Conservation (phyloP, 2,329 filamentous ascomycete genomes). For the Diaporthe vaccinii region DNA sequence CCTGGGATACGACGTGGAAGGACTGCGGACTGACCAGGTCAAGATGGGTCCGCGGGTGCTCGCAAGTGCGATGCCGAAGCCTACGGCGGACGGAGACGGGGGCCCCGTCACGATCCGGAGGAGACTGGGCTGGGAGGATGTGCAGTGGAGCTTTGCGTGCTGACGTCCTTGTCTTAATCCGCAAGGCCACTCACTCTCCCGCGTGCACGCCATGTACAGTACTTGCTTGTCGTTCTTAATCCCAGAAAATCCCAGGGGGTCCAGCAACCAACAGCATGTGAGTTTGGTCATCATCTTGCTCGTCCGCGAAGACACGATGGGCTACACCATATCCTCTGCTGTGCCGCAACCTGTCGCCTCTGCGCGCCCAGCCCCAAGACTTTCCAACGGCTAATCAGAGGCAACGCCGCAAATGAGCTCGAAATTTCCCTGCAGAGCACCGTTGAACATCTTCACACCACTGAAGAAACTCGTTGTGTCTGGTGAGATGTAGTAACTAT, state of each 20-base stretch:
- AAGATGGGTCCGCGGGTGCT: not conserved
- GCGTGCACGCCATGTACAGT: not conserved
- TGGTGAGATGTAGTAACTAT: not conserved
- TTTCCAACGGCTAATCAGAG: not conserved
- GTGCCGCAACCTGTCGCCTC: not conserved
- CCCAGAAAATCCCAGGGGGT: not conserved
- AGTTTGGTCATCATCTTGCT: not conserved
- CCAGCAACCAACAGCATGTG: not conserved
- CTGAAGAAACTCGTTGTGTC: not conserved
- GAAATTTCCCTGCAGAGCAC: not conserved
- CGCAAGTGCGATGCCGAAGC: not conserved
- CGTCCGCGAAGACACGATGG: not conserved
- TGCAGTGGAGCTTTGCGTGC: not conserved
- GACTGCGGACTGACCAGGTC: not conserved
- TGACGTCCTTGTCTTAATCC: not conserved
- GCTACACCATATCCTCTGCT: not conserved
- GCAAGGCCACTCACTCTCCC: slow-evolving; percentile 62
- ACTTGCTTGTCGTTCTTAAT: not conserved
- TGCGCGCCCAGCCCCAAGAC: not conserved
- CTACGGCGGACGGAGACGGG: not conserved
- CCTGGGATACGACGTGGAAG: not conserved
- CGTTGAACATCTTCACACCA: not conserved
- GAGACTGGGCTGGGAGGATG: not conserved
- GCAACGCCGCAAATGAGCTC: not conserved
- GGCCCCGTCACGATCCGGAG: not conserved